phyloP scores from a whole-genome alignment of 306 rosid species.

The Argentina anserina region DNA sequence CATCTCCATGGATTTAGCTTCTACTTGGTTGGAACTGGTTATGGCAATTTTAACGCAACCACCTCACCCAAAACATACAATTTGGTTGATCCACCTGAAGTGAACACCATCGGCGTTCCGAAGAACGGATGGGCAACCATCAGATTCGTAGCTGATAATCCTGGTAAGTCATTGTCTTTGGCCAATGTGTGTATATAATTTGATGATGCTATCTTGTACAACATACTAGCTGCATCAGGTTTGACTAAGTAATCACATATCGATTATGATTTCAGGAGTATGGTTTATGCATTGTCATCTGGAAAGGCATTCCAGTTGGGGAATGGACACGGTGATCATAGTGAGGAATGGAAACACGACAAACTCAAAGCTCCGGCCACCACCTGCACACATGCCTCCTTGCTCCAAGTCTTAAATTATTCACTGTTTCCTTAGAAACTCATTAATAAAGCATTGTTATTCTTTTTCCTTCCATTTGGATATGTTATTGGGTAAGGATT shows the following conservation, averaged over 20 bases:
- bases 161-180: conserved; percentile 12
- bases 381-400: conserved; percentile 24
- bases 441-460: not conserved
- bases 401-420: conserved; percentile 11
- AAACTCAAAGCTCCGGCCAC: conserved; percentile 13
- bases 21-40: conserved; percentile 34
- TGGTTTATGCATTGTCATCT: conserved; percentile 33
- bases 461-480: not conserved
- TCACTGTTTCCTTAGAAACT: not conserved
- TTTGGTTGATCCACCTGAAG: conserved; percentile 32
- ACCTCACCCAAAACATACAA: conserved; percentile 24
- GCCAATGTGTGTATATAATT: too few relatives aligned
- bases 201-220: not conserved
- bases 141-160: conserved; percentile 38
- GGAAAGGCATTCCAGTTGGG: conserved; percentile 28
- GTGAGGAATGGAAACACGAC: conserved; percentile 24
- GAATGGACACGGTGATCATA: conserved; percentile 28
- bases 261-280: conserved; percentile 28
- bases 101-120: conserved; percentile 31
- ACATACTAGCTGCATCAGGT: not conserved
- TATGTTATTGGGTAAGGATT: too few relatives aligned
- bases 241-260: not conserved
- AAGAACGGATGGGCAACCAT: conserved; percentile 41
- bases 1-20: conserved; percentile 52
- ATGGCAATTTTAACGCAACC: conserved; percentile 21